These are phyloP conservation scores for Cladophialophora carrionii DNA, from an alignment of 2,329 filamentous ascomycete genomes.

Conservation along the genomic window DNA sequence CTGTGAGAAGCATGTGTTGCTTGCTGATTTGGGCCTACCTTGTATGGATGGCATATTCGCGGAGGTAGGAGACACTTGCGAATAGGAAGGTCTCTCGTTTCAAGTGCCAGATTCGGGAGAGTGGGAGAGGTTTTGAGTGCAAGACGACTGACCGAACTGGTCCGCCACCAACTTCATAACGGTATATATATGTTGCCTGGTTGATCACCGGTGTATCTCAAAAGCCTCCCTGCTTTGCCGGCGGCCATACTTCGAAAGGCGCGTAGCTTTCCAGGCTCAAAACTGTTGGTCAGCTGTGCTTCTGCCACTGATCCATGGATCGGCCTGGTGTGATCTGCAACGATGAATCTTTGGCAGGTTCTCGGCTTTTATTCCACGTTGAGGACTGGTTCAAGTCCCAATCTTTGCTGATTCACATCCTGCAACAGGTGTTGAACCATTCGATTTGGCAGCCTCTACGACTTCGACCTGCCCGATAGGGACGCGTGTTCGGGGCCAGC, in stretches of 20 bases:
- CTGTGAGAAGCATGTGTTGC: not conserved
- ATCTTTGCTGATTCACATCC: not conserved
- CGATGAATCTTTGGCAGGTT: not conserved
- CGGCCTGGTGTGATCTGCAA: not conserved
- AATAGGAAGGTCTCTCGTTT: not conserved
- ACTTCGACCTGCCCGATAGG: not conserved
- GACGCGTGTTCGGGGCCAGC: not conserved
- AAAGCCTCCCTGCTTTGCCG: not conserved
- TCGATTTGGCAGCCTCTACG: not conserved
- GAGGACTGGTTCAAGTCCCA: not conserved
- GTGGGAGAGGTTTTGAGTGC: not conserved
- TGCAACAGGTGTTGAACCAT: not conserved
- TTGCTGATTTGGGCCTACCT: not conserved
- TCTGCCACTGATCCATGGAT: not conserved
- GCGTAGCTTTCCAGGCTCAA: not conserved
- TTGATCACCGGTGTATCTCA: not conserved
- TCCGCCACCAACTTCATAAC: not conserved
- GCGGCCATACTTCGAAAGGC: not conserved
- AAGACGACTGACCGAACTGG: not conserved
- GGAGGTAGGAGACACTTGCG: not conserved
- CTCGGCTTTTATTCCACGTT: not conserved
- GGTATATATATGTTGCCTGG: not conserved
- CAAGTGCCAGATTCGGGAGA: not conserved
- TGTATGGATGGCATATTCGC: not conserved
- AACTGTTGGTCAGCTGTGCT: not conserved